Percentiles rank a stretch among this genome's conserved stretches.
Evolutionary conservation across 805 yeast genomes (phyloP).

Genomic region (Saturnispora bothae): DNA sequence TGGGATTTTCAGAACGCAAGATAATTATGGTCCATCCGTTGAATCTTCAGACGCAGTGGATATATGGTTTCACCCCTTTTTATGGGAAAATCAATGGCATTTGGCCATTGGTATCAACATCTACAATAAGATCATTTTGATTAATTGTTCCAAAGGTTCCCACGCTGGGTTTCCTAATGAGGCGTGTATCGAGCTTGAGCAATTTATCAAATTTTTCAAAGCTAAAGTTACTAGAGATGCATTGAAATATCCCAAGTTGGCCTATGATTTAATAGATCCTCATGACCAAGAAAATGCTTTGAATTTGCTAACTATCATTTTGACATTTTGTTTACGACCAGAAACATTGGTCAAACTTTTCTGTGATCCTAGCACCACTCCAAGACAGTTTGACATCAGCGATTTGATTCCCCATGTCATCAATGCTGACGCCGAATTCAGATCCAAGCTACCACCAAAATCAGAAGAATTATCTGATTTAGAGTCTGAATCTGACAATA

Average conservation of each 20-base stretch:
- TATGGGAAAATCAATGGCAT: conserved; percentile 26
- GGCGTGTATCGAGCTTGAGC: conserved; percentile 19
- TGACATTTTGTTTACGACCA: conserved; percentile 21
- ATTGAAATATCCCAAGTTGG: conserved; percentile 19
- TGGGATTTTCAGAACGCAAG: conserved; percentile 15
- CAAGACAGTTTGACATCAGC: conserved; percentile 20
- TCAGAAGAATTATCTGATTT: neutral
- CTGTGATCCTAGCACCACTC: conserved; percentile 16
- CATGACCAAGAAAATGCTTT: conserved; percentile 19
- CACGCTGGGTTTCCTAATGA: conserved; percentile 17
- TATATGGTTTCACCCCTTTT: conserved; percentile 24
- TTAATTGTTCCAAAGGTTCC: conserved; percentile 19
- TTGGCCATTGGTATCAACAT: conserved; percentile 23
- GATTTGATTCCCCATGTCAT: conserved; percentile 21
- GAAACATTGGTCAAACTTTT: conserved; percentile 14
- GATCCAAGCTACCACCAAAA: neutral
- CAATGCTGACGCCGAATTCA: conserved; percentile 14
- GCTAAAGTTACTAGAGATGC: conserved; percentile 22
- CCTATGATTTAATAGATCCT: conserved; percentile 19
- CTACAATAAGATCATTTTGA: conserved; percentile 18
- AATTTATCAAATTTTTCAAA: conserved; percentile 21
- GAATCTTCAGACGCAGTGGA: conserved; percentile 9
- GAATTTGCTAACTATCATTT: conserved; percentile 22
- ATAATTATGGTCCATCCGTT: conserved; percentile 22
- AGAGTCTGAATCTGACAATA: neutral